Evolutionary conservation across 2,329 filamentous ascomycete genomes (phyloP).

Genomic region (Aspergillus sp.): DNA sequence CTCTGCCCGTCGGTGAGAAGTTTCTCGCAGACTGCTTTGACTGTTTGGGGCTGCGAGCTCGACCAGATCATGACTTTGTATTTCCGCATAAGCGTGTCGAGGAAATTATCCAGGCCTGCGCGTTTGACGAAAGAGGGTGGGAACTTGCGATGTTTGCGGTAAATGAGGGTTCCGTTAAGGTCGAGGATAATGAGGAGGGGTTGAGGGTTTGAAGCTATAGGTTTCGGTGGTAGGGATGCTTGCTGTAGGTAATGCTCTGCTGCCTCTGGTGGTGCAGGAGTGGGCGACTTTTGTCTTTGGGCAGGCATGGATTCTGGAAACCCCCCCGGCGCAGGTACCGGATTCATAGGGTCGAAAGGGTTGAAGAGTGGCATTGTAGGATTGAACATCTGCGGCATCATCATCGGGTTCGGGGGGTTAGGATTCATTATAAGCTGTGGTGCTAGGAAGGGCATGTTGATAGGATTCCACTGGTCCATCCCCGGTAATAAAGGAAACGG

Average conservation of each 20-base stretch:
- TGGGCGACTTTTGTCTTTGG: conserved; percentile 3
- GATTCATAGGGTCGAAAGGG: conserved; percentile 4
- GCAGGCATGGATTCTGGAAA: not conserved
- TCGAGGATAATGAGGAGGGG: conserved; percentile 79
- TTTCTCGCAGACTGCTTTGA: conserved; percentile 49
- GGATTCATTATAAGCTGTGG: conserved; percentile 10
- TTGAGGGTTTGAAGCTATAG: conserved; percentile 41
- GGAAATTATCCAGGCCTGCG: conserved; percentile 61
- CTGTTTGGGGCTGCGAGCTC: conserved; percentile 69
- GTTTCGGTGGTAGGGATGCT: conserved; percentile 41
- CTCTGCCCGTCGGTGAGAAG: conserved; percentile 55
- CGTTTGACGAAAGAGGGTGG: conserved; percentile 57
- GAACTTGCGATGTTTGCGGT: conserved; percentile 52
- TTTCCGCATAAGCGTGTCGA: conserved; percentile 64
- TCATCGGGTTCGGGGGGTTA: conserved; percentile 3
- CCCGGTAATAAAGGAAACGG: not conserved
- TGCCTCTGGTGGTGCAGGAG: conserved; percentile 47
- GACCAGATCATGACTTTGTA: conserved; percentile 89
- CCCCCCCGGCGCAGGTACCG: conserved; percentile 3
- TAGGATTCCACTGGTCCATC: conserved; percentile 3
- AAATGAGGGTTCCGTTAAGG: conserved; percentile 84
- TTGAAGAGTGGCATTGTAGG: conserved; percentile 1
- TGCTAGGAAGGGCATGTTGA: conserved; percentile 8
- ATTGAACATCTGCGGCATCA: conserved; percentile 6
- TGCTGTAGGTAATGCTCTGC: conserved; percentile 54